These are phyloP conservation scores for Lepidium aucheri DNA, from an alignment of 345 rosid species.

Conservation along the genomic window DNA sequence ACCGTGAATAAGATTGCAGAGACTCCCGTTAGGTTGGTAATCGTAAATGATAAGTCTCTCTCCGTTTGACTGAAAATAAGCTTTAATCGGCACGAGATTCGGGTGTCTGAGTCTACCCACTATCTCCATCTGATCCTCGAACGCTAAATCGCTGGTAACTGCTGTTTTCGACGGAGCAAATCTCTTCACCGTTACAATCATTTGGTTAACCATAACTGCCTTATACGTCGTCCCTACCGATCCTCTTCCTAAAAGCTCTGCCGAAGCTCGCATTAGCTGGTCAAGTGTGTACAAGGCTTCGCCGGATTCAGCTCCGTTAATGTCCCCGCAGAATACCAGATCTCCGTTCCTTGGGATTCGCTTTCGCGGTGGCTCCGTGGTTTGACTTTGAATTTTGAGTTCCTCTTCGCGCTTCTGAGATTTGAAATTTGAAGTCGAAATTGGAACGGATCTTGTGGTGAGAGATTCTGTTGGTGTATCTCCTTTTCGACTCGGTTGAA, in stretches of 20 bases:
- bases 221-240: slow-evolving; percentile 77
- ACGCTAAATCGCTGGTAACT: slow-evolving; percentile 41
- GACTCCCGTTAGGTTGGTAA: slow-evolving; percentile 86
- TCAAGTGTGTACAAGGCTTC: slow-evolving; percentile 50
- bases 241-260: slow-evolving; percentile 95
- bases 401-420: slow-evolving; percentile 17
- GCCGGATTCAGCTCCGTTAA: slow-evolving; percentile 24
- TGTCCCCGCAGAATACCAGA: slow-evolving; percentile 48
- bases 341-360: slow-evolving; percentile 37
- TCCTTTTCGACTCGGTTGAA: slow-evolving; percentile 11
- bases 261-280: slow-evolving; percentile 89
- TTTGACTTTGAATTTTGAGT: not conserved
- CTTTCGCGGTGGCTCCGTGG: slow-evolving; percentile 7
- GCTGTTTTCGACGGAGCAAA: slow-evolving; percentile 67
- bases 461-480: not conserved
- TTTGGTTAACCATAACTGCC: slow-evolving; percentile 63
- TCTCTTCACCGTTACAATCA: slow-evolving; percentile 78
- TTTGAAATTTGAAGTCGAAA: slow-evolving; percentile 8
- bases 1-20: slow-evolving; percentile 89
- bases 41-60: slow-evolving; percentile 84
- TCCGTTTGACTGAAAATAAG: slow-evolving; percentile 75
- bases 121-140: slow-evolving; percentile 61
- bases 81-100: slow-evolving; percentile 62
- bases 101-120: slow-evolving; percentile 63
- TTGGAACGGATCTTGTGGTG: not conserved